phyloP scores from a whole-genome alignment of 768 basidiomycete genomes.

The Amanita fuliginea region DNA sequence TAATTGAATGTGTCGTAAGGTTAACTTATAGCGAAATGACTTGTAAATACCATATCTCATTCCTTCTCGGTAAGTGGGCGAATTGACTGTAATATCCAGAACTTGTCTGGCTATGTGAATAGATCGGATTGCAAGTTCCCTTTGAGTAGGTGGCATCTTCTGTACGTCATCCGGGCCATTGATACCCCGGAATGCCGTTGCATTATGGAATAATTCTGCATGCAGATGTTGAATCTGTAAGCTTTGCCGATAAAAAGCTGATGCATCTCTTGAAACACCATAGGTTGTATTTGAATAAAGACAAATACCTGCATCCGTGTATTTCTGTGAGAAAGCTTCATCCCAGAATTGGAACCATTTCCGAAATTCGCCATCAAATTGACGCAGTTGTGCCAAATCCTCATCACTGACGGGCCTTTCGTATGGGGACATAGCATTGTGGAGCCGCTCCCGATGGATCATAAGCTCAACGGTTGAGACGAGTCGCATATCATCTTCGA shows the following conservation, averaged over 20 bases:
- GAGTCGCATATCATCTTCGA: slow-evolving; percentile 90
- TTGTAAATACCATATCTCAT: slow-evolving; percentile 68
- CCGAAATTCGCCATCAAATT: slow-evolving; percentile 69
- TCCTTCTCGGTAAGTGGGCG: slow-evolving; percentile 77
- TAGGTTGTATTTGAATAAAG: background rate
- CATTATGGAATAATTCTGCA: slow-evolving; percentile 78
- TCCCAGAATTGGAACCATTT: slow-evolving; percentile 81
- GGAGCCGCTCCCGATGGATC: slow-evolving; percentile 77
- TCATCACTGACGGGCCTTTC: slow-evolving; percentile 64
- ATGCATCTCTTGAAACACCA: slow-evolving; percentile 2
- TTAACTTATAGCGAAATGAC: background rate
- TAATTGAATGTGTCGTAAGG: slow-evolving; percentile 15
- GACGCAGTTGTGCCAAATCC: slow-evolving; percentile 60
- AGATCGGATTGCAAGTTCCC: slow-evolving; percentile 70
- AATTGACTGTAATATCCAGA: slow-evolving; percentile 78
- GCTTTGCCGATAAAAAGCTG: slow-evolving; percentile 84
- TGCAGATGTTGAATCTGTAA: slow-evolving; percentile 81
- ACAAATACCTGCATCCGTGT: slow-evolving; percentile 62
- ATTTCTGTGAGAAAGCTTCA: slow-evolving; percentile 68
- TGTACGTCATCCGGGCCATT: slow-evolving; percentile 80
- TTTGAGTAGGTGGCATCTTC: slow-evolving; percentile 70
- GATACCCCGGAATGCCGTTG: slow-evolving; percentile 73
- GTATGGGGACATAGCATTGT: slow-evolving; percentile 71
- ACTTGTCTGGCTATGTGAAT: slow-evolving; percentile 75
- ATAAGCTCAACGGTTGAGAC: slow-evolving; percentile 93